Evolutionary conservation across 2,329 filamentous ascomycete species (phyloP).

Genomic region (Paraphaeosphaeria sporulosa): DNA sequence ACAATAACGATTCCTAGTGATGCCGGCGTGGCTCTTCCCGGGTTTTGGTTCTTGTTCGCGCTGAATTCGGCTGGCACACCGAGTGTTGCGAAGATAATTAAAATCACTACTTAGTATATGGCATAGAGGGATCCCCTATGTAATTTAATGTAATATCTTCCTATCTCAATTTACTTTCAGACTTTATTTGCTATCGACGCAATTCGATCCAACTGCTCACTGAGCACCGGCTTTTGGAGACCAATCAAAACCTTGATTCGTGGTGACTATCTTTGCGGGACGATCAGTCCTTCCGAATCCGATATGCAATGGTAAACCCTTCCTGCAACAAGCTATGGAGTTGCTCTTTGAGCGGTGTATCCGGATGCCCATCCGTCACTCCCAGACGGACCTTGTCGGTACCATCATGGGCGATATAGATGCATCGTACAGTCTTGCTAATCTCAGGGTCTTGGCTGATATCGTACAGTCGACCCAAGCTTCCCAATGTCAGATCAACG

Average conservation of each 20-base stretch:
- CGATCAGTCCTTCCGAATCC: too few relatives aligned
- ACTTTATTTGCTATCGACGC: neutral
- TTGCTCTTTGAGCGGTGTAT: too few relatives aligned
- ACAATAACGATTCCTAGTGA: conserved; percentile 56
- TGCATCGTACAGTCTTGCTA: conserved; percentile 7
- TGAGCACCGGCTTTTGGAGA: neutral
- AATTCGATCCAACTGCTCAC: neutral
- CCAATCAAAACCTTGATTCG: neutral
- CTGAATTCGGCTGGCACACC: conserved; percentile 56
- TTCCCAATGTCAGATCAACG: conserved; percentile 11
- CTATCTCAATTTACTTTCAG: neutral
- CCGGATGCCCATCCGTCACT: neutral
- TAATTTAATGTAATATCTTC: conserved; percentile 8
- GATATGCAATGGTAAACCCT: neutral
- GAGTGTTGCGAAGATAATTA: conserved; percentile 55
- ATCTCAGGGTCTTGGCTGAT: conserved; percentile 15
- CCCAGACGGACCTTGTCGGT: neutral
- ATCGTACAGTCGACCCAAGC: conserved; percentile 10
- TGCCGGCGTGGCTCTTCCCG: conserved; percentile 59
- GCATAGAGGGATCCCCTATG: neutral
- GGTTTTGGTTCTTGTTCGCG: conserved; percentile 64
- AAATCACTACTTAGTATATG: conserved; percentile 25
- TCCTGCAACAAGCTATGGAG: too few relatives aligned
- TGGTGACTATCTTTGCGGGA: too few relatives aligned
- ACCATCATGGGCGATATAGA: neutral